Evolutionary conservation across 495 filamentous ascomycete species (phyloP), one percentile per base, ranked within the genome.

Genomic region (Rostrohypoxylon terebratum): DNA sequence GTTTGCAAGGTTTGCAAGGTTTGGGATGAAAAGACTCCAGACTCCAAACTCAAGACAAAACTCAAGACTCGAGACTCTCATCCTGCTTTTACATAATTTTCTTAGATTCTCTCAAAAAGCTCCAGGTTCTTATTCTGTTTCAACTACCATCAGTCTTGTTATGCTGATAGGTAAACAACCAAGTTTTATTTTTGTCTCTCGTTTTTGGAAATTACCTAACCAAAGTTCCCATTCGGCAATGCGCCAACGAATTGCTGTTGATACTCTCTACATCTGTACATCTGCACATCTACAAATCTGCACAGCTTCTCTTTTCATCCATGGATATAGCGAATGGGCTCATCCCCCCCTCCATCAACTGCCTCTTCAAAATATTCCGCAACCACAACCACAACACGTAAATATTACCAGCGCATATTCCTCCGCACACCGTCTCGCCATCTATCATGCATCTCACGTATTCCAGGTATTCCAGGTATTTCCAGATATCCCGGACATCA

Each of bases 401-500:
- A 33, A 45, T 45, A 8, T 57, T 57, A 53, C 71, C 71, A 73
- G 62, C 71, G 60, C 71, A 73, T 73, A 73, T 73, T 69, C 61
- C 61, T 69, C 70, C 65, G 65, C 23, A 55, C 28, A n/a, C 42
- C 42, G 42, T 45, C 16, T 42, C 14, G 11, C 38, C 14, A n/a
- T 38, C 34, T 38, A 8, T 9, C 7, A 4, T 28, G 28, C 11
- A 38, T 38, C 11, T 9, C 7, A 11, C 5, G 14, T 14, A 14
- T 42, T 4, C 38, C n/a, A 42, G 1, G 38, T 38, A 28, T 28
- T 28, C 28, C 28, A 42, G 13, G 13, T 42, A 42, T n/a, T 42
- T 4, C 38, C n/a, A 42, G 1, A 13, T 38, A 28, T 28, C 6
- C 28, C 28, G n/a, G 13, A 4, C n/a, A 42, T n/a, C n/a, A n/a